These are phyloP conservation scores for Gossypium schwendimanii DNA, from an alignment of 441 rosid genomes.

Conservation along the genomic window DNA sequence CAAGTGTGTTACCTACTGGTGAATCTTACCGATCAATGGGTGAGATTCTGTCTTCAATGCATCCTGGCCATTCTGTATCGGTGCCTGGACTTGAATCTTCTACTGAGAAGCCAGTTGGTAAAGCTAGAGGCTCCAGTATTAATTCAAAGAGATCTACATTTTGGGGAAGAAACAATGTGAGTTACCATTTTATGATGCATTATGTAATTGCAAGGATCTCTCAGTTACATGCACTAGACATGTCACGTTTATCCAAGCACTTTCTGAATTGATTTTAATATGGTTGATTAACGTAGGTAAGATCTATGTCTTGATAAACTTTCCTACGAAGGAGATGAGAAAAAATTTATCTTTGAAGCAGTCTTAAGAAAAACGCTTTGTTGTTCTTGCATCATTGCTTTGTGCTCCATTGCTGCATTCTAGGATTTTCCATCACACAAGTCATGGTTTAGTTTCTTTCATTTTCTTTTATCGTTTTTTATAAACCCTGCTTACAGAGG, in stretches of 20 bases:
- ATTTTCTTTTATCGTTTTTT: neutral
- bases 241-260: neutral
- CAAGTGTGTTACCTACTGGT: slow-evolving; percentile 36
- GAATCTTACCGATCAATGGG: slow-evolving; percentile 75
- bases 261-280: neutral
- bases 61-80: slow-evolving; percentile 48
- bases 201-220: slow-evolving; percentile 11
- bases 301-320: neutral
- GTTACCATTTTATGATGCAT: slow-evolving; percentile 25
- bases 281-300: neutral
- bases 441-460: neutral
- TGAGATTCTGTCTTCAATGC: slow-evolving; percentile 57
- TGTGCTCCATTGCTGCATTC: neutral
- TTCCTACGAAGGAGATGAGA: neutral
- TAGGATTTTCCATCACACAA: slow-evolving; percentile 4
- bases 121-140: slow-evolving; percentile 51
- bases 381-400: neutral
- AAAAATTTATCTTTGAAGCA: neutral
- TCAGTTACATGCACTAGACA: slow-evolving; percentile 7
- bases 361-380: neutral
- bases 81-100: slow-evolving; percentile 52
- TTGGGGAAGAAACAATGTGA: slow-evolving; percentile 89
- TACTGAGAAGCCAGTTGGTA: slow-evolving; percentile 53
- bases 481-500: neutral
- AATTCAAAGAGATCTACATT: slow-evolving; percentile 63